Percentiles rank a stretch among this genome's conserved stretches.
Conservation (phyloP, 2,329 filamentous ascomycete genomes). For the Colletotrichum cordylinicola region DNA sequence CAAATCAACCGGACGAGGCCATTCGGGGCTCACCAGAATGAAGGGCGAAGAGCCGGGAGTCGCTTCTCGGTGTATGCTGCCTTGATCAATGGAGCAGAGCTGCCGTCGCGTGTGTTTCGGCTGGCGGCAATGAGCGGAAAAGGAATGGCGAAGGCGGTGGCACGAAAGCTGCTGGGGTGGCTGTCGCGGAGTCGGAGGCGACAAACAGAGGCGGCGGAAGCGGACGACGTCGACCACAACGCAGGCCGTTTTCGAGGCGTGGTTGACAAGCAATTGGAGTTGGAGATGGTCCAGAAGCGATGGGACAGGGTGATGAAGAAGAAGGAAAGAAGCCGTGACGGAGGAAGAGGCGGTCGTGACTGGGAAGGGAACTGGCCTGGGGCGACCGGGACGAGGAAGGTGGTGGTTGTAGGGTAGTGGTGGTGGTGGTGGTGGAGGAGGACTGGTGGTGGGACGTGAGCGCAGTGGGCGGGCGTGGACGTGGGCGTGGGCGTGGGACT, state of each 20-base stretch:
- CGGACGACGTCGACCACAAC: not conserved
- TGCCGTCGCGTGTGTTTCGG: not conserved
- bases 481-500: not conserved
- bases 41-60: not conserved
- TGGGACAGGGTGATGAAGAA: not conserved
- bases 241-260: not conserved
- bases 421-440: not conserved
- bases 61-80: not conserved
- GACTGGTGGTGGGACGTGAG: constrained; percentile 3
- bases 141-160: not conserved
- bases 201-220: not conserved
- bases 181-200: not conserved
- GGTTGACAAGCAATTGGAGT: not conserved
- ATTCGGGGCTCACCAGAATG: not conserved
- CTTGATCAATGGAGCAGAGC: not conserved
- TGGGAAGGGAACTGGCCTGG: not conserved
- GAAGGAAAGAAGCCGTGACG: not conserved
- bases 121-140: not conserved
- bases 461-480: not conserved
- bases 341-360: constrained; percentile 17
- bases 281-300: not conserved
- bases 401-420: not conserved
- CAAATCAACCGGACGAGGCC: not conserved
- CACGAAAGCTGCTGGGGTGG: not conserved
- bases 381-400: constrained; percentile 3